Percentiles rank a stretch among this genome's conserved stretches.
Conservation (phyloP, 148 eudicot species). For the Bassia scoparia region DNA sequence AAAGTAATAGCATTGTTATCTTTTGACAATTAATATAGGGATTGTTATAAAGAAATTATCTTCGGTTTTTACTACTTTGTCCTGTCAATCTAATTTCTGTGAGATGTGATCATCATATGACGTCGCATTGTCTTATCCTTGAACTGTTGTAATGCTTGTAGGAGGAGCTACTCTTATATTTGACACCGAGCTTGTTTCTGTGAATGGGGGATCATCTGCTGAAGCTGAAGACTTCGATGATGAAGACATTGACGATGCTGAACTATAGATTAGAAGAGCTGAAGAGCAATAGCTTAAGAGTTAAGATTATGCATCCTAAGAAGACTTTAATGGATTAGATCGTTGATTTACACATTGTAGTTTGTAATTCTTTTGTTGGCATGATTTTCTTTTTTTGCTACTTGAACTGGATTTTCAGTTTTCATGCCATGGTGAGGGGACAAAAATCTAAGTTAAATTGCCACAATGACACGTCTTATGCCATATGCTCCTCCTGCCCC, state of each 20-base stretch:
- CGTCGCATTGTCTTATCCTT: not conserved
- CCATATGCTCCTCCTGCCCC: too few relatives aligned
- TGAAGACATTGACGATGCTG: slow-evolving; percentile 39
- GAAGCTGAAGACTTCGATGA: slow-evolving; percentile 23
- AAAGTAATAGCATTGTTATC: too few relatives aligned
- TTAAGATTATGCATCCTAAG: slow-evolving; percentile 4
- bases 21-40: not conserved
- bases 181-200: slow-evolving; percentile 83
- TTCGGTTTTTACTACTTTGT: not conserved
- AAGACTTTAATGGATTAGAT: not conserved
- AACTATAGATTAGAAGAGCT: slow-evolving; percentile 33
- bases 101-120: not conserved
- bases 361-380: slow-evolving; percentile 5
- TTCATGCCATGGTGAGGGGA: not conserved
- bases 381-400: not conserved
- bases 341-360: not conserved
- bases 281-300: not conserved
- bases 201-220: slow-evolving; percentile 46
- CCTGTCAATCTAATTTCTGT: not conserved
- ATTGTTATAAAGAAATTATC: not conserved
- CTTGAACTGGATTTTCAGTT: not conserved
- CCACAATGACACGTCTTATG: too few relatives aligned
- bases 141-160: slow-evolving; percentile 24
- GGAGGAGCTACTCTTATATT: slow-evolving; percentile 93
- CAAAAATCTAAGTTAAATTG: too few relatives aligned